These are phyloP conservation scores for Aspergillus sclerotioniger DNA, from an alignment of 495 filamentous ascomycete species.

Conservation along the genomic window DNA sequence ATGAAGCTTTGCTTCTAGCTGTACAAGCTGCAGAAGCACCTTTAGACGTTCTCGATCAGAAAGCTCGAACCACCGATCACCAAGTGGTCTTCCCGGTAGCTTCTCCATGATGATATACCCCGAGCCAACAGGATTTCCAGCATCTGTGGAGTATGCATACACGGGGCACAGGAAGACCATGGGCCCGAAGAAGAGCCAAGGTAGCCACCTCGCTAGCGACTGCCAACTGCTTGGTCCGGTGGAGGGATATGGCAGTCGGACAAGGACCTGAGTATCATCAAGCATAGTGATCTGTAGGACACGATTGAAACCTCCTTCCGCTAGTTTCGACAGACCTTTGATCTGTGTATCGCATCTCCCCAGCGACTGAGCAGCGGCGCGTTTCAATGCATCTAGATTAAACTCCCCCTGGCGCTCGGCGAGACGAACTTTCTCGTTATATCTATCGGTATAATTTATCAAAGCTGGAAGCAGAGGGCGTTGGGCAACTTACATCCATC, in stretches of 20 bases:
- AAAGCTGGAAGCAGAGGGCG: slow-evolving; percentile 5
- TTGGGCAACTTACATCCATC: slow-evolving; percentile 13
- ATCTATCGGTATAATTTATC: slow-evolving; percentile 11
- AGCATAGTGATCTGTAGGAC: slow-evolving; percentile 14
- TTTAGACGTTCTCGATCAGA: slow-evolving; percentile 14
- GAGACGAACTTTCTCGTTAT: slow-evolving; percentile 12
- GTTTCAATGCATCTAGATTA: slow-evolving; percentile 9
- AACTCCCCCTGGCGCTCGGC: slow-evolving; percentile 8
- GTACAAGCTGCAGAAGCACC: slow-evolving; percentile 23
- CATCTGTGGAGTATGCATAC: slow-evolving; percentile 21
- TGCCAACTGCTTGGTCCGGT: slow-evolving; percentile 9
- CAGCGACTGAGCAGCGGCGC: slow-evolving; percentile 11
- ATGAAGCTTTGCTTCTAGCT: slow-evolving; percentile 20
- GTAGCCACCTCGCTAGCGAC: slow-evolving; percentile 14
- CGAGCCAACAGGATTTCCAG: slow-evolving; percentile 25
- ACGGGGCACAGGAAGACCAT: slow-evolving; percentile 20
- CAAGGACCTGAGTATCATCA: slow-evolving; percentile 10
- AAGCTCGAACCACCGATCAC: slow-evolving; percentile 19
- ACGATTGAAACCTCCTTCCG: slow-evolving; percentile 15
- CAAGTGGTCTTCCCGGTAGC: slow-evolving; percentile 20
- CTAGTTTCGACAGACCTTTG: slow-evolving; percentile 13
- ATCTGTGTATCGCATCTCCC: slow-evolving; percentile 3
- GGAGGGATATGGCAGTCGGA: slow-evolving; percentile 12
- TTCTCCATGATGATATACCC: slow-evolving; percentile 35
- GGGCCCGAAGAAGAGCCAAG: slow-evolving; percentile 8